Base-by-base conservation (phyloP, 2,329 filamentous ascomycete species). In the Aspergillus piperis region DNA sequence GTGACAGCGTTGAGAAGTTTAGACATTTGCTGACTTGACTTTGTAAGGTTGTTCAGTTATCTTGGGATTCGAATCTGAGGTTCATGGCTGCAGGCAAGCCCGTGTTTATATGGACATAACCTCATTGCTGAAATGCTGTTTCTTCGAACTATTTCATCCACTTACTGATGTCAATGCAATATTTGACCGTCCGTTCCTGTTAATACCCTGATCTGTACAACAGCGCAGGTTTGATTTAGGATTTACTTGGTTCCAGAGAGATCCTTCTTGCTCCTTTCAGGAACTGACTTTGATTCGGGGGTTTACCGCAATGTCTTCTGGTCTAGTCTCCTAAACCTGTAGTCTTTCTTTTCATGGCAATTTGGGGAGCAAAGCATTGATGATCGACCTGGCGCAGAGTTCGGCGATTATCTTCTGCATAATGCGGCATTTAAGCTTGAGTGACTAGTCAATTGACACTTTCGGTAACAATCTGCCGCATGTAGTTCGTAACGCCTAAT, bases 1-100 rank as follows among this genome's bases (percentile, higher is more conserved):
- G 53, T 55, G n/a, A 55, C 39, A 47, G 53, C 53, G 41, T 55
- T 55, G 39, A 39, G 7, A 2, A 32, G 4, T 44, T 21, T 42
- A 2, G 53, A 32, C 53, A 55, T 55, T 3, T 47, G n/a, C 10
- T 11, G 32, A 13, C 11, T 36, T 36, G 32, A 13, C 11, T 36
- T 36, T 4, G 30, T 15, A 13, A 36, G 10, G 5, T 1, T 2
- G 10, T 36, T 13, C 2, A 11, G 27, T 30, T 13, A 36, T 13
- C 32, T 11, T 36, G 32, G 1, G 32, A 13, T 36, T 36, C 11
- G 13, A 13, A 36, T 15, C 7, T 55, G 7, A 15, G 3, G 8
- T 2, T 21, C 2, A 21, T 47, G 5, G 3, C 4, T 36, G n/a
- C 2, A 23, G 23, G 41, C 17, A 19, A 11, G 3, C 5, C 32